A percentile compares a stretch with the other conserved stretches of the same genome.
These are phyloP conservation scores for Xylogone sp. DNA, from an alignment of 2,329 filamentous ascomycete species.

Conservation along the genomic window DNA sequence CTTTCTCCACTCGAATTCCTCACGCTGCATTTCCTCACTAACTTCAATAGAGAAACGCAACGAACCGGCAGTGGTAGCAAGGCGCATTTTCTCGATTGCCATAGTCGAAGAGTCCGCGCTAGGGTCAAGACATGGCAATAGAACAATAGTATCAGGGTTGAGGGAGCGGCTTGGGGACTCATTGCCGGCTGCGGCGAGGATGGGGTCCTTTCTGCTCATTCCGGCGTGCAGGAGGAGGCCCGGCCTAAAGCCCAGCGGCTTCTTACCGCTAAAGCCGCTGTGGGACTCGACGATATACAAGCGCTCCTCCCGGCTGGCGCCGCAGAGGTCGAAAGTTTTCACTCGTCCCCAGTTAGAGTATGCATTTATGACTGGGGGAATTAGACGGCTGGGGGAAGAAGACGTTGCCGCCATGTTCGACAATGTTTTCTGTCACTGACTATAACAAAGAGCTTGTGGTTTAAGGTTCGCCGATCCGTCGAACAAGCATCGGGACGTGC, in stretches of 20 bases:
- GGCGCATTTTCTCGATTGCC: constrained; percentile 9
- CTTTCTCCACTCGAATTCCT: constrained; percentile 17
- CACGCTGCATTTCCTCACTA: constrained; percentile 7
- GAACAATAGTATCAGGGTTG: constrained; percentile 6
- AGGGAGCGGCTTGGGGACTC: constrained; percentile 3
- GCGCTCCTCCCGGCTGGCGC: constrained; percentile 6
- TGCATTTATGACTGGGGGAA: constrained; percentile 13
- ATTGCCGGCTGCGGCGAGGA: constrained; percentile 15
- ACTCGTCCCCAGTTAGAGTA: constrained; percentile 13
- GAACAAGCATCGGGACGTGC: too few species aligned
- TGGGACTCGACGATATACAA: constrained; percentile 16
- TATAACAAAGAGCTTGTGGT: background rate
- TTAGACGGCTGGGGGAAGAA: constrained; percentile 13
- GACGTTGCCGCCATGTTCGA: background rate
- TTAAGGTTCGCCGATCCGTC: background rate
- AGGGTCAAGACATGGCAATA: constrained; percentile 6
- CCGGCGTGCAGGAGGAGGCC: constrained; percentile 17
- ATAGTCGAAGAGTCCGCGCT: background rate
- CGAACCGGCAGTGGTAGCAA: constrained; percentile 3
- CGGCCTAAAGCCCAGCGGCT: constrained; percentile 10
- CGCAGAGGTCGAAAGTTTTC: constrained; percentile 11
- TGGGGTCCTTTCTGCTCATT: constrained; percentile 9
- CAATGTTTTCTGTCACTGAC: background rate
- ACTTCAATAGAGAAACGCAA: constrained; percentile 16
- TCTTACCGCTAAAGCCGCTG: constrained; percentile 10